A percentile compares a stretch with the other conserved stretches of the same genome.
These are phyloP conservation scores for Obelidium mucronatum DNA, from an alignment of 192 early-diverging fungal species.

Conservation along the genomic window DNA sequence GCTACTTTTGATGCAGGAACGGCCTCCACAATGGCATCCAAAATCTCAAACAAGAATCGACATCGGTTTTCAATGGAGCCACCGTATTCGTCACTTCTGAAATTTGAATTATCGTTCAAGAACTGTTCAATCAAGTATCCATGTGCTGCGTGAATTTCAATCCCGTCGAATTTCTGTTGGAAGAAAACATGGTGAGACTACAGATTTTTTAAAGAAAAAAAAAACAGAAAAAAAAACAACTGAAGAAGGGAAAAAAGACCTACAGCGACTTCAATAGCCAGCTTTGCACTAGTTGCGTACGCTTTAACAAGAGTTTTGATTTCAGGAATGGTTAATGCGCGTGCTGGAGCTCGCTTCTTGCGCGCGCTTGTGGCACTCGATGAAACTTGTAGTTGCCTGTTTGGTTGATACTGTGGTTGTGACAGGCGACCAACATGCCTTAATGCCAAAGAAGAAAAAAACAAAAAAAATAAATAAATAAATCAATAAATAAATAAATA, in stretches of 20 bases:
- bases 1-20: constrained; percentile 50
- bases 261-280: constrained; percentile 25
- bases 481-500: no score
- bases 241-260: background rate
- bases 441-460: no score
- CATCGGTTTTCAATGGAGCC: constrained; percentile 89
- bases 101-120: constrained; percentile 79
- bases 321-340: constrained; percentile 68
- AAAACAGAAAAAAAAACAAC: background rate
- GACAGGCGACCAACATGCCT: constrained; percentile 48
- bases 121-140: constrained; percentile 89
- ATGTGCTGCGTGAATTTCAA: constrained; percentile 67
- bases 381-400: constrained; percentile 47
- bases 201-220: constrained; percentile 46
- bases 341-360: constrained; percentile 47
- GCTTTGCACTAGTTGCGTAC: constrained; percentile 51
- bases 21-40: constrained; percentile 40
- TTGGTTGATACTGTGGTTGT: constrained; percentile 40
- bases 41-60: constrained; percentile 76
- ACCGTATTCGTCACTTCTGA: constrained; percentile 91
- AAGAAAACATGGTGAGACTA: constrained; percentile 46
- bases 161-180: constrained; percentile 40
- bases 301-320: constrained; percentile 69
- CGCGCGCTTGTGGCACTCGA: constrained; percentile 36
- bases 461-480: no score